Conservation (phyloP, 1,284 basidiomycete species). For the Phellopilus nigrolimitatus region DNA sequence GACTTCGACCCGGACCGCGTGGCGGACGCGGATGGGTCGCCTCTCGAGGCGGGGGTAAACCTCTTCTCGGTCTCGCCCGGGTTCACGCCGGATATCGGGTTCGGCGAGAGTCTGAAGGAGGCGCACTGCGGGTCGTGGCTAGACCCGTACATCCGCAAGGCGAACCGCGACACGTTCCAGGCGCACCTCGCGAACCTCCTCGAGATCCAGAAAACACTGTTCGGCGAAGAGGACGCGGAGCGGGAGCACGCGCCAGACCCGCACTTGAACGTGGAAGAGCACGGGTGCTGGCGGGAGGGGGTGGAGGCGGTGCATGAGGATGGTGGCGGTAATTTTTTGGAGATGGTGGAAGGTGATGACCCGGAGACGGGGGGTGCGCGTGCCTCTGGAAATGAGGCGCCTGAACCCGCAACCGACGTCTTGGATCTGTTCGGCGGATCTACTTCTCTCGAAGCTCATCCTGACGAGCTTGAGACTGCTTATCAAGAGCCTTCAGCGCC, state of each 20-base stretch:
- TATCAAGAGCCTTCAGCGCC: no score
- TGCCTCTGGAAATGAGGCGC: neutral
- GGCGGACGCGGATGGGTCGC: neutral
- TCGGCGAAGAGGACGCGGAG: constrained; percentile 26
- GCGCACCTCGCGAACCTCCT: constrained; percentile 34
- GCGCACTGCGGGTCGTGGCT: constrained; percentile 33
- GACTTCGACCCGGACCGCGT: constrained; percentile 3
- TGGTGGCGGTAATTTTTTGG: constrained; percentile 4
- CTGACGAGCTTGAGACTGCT: no score
- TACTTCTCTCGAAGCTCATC: no score
- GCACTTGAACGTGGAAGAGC: constrained; percentile 4
- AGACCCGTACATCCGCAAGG: constrained; percentile 30
- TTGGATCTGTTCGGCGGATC: neutral
- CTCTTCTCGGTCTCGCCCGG: constrained; percentile 12
- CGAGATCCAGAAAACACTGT: constrained; percentile 35
- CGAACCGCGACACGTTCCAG: constrained; percentile 34
- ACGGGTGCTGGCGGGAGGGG: constrained; percentile 10
- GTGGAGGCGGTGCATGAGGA: constrained; percentile 7
- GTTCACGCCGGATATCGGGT: neutral
- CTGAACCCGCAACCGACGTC: neutral
- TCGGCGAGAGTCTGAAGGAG: neutral
- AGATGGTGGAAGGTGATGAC: constrained; percentile 4
- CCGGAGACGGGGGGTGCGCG: neutral
- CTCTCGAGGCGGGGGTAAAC: constrained; percentile 13
- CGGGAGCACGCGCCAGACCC: constrained; percentile 29